Conservation (phyloP, 768 basidiomycete species). For the Termitomyces sp. region DNA sequence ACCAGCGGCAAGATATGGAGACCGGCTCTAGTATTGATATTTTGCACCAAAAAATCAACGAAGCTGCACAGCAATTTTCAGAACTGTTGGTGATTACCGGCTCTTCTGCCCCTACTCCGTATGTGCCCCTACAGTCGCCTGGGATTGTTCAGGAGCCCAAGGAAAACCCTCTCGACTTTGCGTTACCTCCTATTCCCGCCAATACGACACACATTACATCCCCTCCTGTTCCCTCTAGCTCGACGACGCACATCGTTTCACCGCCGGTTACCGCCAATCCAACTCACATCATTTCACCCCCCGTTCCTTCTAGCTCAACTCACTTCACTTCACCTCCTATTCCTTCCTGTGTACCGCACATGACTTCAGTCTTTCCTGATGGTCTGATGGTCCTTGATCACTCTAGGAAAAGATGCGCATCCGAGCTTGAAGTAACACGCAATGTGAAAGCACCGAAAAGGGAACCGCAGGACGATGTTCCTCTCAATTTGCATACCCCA, state of each 20-base stretch:
- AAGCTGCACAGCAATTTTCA: constrained; percentile 53
- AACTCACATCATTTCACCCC: not conserved
- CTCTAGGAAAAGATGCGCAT: constrained; percentile 41
- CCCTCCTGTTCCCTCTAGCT: constrained; percentile 4
- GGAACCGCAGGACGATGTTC: constrained; percentile 42
- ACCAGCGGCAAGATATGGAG: constrained; percentile 40
- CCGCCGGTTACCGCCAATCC: too few relatives aligned
- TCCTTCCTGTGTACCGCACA: constrained; percentile 11
- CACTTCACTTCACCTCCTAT: constrained; percentile 7
- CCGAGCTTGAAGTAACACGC: constrained; percentile 38
- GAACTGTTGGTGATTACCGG: constrained; percentile 28
- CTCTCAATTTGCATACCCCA: constrained; percentile 23
- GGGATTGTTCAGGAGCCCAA: constrained; percentile 11
- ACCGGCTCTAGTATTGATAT: constrained; percentile 51
- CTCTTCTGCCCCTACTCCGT: constrained; percentile 11
- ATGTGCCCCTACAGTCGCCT: constrained; percentile 16
- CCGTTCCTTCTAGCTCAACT: not conserved
- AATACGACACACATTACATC: constrained; percentile 9
- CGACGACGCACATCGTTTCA: too few relatives aligned
- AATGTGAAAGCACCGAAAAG: constrained; percentile 43
- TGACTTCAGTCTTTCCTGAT: constrained; percentile 19
- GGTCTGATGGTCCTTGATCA: constrained; percentile 30
- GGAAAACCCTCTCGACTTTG: constrained; percentile 14
- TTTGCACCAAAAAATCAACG: constrained; percentile 48
- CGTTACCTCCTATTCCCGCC: constrained; percentile 9